Base-by-base conservation (phyloP, 208 protist species). In the Trypanosoma conorhini region DNA sequence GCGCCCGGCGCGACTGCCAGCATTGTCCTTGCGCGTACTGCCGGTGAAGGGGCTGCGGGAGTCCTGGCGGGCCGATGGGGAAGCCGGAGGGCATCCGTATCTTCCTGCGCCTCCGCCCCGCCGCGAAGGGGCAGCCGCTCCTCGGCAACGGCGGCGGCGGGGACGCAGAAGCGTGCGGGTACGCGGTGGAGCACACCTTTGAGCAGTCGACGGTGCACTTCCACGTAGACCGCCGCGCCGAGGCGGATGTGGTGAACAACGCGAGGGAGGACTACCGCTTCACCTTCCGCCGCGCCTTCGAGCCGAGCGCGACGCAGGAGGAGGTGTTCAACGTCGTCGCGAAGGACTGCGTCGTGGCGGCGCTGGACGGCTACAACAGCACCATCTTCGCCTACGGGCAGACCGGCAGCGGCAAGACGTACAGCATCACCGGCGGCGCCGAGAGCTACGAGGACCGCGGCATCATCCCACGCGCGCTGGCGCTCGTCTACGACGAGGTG, bases 331-430 rank as follows among this genome's bases (percentile, higher is more conserved):
- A 88, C 65, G 80, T 59, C 21, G 86, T 93, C 2, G 88, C 87
- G n/a, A 87, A 95, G 64, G 91, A 95, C 42, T 88, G 92, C 57
- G 86, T 97, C 52, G 38, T 81, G 28, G 79, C 87, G 17, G 86
- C 83, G 38, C 72, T 97, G 33, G 83, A 91, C 33, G 93, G 93
- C 33, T 82, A 88, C 72, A 96, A 97, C 81, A 90, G 88, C 62
- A 97, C 93, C 24, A 71, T 97, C 17, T 94, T 97, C 71, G 91
- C 93, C 46, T 97, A 97, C 65, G 93, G 93, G 2, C 93, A 97
- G 58, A 97, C 93, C 0, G 93, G 93, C 50, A 93, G 85, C 76
- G 93, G 93, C 31, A 97, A 97, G 74, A 97, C 93, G 44, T 94
- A 85, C 77, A 96, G 87, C 64, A 92, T 96, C 75, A 94, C 88